Base-by-base conservation (phyloP, 352 stramenopile species). In the Phytophthora kernoviae region DNA sequence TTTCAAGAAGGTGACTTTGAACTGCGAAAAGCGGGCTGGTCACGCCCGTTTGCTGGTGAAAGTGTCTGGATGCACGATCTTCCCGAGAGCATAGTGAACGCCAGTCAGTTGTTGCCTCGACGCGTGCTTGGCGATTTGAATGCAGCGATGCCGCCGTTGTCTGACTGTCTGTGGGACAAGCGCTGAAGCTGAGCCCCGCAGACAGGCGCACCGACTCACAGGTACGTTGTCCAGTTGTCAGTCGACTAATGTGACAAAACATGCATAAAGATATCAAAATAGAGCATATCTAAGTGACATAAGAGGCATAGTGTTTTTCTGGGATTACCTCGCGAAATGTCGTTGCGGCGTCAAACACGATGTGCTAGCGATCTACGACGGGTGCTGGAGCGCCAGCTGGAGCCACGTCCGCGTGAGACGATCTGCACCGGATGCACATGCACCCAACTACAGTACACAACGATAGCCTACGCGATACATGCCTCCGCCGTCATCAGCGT, bases 211-310 rank as follows among this genome's bases (percentile, higher is more conserved):
- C 18, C 21, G n/a, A 17, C 11, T 20, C 7, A 49, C 40, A 49
- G 42, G 42, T 49, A 34, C 42, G 42, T 49, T 49, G 42, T 49
- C 42, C n/a, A 20, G 17, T 49, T 11, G 42, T 49, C 42, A 11
- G 37, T 43, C 37, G 37, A 43, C 37, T 43, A 43, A 43, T 2
- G 2, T 21, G 24, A 30, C 24, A 30, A 30, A n/a, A n/a, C n/a
- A n/a, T n/a, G n/a, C n/a, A n/a, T n/a, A n/a, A n/a, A n/a, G n/a
- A n/a, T n/a, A n/a, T n/a, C n/a, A n/a, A n/a, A n/a, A n/a, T n/a
- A n/a, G n/a, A n/a, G n/a, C n/a, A n/a, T n/a, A n/a, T n/a, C n/a
- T n/a, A n/a, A n/a, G n/a, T n/a, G n/a, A n/a, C n/a, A n/a, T n/a
- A n/a, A 30, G 24, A 30, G 24, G 24, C 24, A 30, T 30, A 30